These are phyloP conservation scores for Epipyxis sp. DNA, from an alignment of 108 stramenopile species.

Conservation along the genomic window DNA sequence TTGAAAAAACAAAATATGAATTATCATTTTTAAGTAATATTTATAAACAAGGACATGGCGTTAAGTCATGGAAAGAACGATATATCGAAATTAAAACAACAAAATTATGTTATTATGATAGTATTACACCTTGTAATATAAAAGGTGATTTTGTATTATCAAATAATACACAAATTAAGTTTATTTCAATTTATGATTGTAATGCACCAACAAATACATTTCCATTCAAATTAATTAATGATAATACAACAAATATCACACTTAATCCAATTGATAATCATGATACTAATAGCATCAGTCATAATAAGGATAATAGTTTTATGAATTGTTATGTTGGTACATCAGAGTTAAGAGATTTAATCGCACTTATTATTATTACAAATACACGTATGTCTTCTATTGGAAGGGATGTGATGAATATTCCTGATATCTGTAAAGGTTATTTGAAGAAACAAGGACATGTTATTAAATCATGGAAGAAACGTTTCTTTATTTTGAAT, in stretches of 20 bases:
- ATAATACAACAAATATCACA: background rate
- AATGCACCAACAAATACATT: background rate
- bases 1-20: background rate
- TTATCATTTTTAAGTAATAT: background rate
- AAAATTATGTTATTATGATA: background rate
- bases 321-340: background rate
- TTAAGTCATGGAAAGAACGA: constrained; percentile 19
- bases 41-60: constrained; percentile 4
- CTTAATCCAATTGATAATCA: too few species aligned
- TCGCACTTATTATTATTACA: background rate
- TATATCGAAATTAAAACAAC: background rate
- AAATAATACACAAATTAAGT: background rate
- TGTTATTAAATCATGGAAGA: constrained; percentile 6
- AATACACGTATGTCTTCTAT: background rate
- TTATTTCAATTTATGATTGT: background rate
- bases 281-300: too few species aligned
- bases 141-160: background rate
- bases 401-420: background rate
- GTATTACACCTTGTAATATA: too few species aligned
- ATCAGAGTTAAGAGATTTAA: background rate
- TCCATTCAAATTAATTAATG: background rate
- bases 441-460: constrained; percentile 7
- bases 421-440: background rate
- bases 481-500: background rate
- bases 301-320: too few species aligned